A percentile compares a stretch with the other conserved stretches of the same genome.
phyloP scores from a whole-genome alignment of 75 land plant species.

The Selaginella tamariscina region DNA sequence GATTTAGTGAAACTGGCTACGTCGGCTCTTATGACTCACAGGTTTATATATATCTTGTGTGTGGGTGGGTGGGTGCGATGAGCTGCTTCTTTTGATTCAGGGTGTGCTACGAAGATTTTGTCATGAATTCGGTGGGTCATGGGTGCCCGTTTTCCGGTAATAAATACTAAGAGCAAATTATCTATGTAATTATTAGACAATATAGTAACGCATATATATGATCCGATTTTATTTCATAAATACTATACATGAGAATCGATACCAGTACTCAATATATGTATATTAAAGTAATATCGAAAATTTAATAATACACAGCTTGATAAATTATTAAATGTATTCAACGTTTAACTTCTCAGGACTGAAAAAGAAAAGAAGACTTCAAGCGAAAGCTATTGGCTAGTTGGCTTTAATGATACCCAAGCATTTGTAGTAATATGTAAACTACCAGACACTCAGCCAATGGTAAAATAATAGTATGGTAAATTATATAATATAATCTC shows the following conservation, averaged over 20 bases:
- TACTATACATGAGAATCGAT: too few species aligned
- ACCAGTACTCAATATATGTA: too few species aligned
- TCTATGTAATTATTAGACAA: too few species aligned
- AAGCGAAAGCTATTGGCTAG: slow-evolving; percentile 72
- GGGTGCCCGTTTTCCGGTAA: slow-evolving; percentile 94
- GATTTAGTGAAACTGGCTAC: slow-evolving; percentile 83
- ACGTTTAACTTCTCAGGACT: slow-evolving; percentile 33
- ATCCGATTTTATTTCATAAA: too few species aligned
- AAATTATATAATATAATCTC: too few species aligned
- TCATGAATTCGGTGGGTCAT: slow-evolving; percentile 60
- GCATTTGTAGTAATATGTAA: slow-evolving; percentile 78
- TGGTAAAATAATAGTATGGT: too few species aligned
- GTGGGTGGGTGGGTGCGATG: too few species aligned
- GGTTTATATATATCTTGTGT: slow-evolving; percentile 30
- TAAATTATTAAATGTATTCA: neutral
- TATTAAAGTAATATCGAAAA: too few species aligned
- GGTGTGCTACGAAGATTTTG: slow-evolving; percentile 60
- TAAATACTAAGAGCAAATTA: too few species aligned
- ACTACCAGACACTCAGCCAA: slow-evolving; percentile 57
- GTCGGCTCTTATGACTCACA: slow-evolving; percentile 79
- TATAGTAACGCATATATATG: too few species aligned
- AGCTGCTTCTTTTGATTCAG: slow-evolving; percentile 24
- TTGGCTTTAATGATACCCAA: slow-evolving; percentile 60
- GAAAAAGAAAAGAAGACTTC: slow-evolving; percentile 50
- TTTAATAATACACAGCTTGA: too few species aligned